phyloP scores from a whole-genome alignment of 2,329 filamentous ascomycete species.

The Monosporascus sp. region DNA sequence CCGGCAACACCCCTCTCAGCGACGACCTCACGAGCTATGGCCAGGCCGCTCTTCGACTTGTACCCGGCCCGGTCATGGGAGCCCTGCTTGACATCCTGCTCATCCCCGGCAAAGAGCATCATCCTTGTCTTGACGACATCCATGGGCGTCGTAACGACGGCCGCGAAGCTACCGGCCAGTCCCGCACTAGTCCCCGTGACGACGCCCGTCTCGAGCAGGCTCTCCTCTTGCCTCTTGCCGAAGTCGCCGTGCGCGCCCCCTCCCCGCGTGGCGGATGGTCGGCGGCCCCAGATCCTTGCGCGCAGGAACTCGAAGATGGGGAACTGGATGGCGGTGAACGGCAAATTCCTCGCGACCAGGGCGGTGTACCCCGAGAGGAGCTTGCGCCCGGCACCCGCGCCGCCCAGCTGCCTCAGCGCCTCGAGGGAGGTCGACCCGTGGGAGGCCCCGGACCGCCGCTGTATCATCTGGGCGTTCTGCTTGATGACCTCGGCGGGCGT shows the following conservation, averaged over 20 bases:
- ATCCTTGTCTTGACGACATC: slow-evolving; percentile 88
- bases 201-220: slow-evolving; percentile 58
- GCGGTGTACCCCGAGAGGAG: slow-evolving; percentile 70
- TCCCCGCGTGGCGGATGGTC: background rate
- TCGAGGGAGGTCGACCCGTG: slow-evolving; percentile 38
- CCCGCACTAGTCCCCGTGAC: slow-evolving; percentile 73
- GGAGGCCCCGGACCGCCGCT: slow-evolving; percentile 20
- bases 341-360: slow-evolving; percentile 74
- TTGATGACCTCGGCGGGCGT: slow-evolving; percentile 89
- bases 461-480: slow-evolving; percentile 85
- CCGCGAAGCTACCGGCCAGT: slow-evolving; percentile 66
- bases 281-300: slow-evolving; percentile 50
- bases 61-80: slow-evolving; percentile 20
- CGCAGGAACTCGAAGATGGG: slow-evolving; percentile 75
- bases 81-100: slow-evolving; percentile 19
- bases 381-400: slow-evolving; percentile 52
- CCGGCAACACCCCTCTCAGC: slow-evolving; percentile 63
- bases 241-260: slow-evolving; percentile 26
- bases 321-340: slow-evolving; percentile 84
- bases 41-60: slow-evolving; percentile 38
- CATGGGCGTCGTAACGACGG: slow-evolving; percentile 78
- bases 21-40: slow-evolving; percentile 61
- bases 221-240: slow-evolving; percentile 19
- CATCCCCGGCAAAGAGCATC: slow-evolving; percentile 63
- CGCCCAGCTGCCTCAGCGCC: slow-evolving; percentile 43